Evolutionary conservation across 306 rosid species (phyloP), one percentile per base, ranked within the genome.

Genomic region (Boehmeria nivea): DNA sequence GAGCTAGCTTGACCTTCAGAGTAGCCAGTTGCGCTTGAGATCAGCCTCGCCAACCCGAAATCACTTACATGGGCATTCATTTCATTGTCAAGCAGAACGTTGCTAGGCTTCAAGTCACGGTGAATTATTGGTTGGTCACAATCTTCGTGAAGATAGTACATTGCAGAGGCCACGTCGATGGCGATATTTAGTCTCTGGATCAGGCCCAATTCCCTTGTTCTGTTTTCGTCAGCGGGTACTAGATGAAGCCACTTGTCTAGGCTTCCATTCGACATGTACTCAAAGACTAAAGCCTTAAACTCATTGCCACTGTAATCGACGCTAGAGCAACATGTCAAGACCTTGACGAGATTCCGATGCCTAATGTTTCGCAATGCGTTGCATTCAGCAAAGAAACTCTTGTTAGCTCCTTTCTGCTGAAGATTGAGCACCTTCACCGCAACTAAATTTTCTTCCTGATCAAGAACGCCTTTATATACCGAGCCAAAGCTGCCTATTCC

Each of bases 261-360:
- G 20, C 50, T 74, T 3, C 80, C 75, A 0, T n/a, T n/a, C n/a
- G n/a, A n/a, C 71, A 75, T 79, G 49, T 63, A 75, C 18, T 67
- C 58, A 42, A 71, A 64, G 3, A 74, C 70, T 3, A 74, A 12
- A 20, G 75, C 72, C 48, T 74, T 74, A 47, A 74, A 78, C 0
- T 70, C 73, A 25, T 70, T 49, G 14, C 75, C 72, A 3, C 66
- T 25, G 40, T 63, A 4, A 17, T 63, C 67, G 0, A 20, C 8
- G 46, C 70, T 70, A 3, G 78, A 78, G 56, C 72, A 66, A 21
- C 66, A 60, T 15, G 61, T 72, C 33, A 66, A 12, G 46, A 76
- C 72, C 77, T 76, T 66, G 17, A 80, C 74, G 39, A 80, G 81
- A 53, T 80, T 80, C 0, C 70, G 45, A 55, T 76, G 79, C 45